phyloP scores from a whole-genome alignment of 768 basidiomycete species.

The Glaciozyma antarctica region DNA sequence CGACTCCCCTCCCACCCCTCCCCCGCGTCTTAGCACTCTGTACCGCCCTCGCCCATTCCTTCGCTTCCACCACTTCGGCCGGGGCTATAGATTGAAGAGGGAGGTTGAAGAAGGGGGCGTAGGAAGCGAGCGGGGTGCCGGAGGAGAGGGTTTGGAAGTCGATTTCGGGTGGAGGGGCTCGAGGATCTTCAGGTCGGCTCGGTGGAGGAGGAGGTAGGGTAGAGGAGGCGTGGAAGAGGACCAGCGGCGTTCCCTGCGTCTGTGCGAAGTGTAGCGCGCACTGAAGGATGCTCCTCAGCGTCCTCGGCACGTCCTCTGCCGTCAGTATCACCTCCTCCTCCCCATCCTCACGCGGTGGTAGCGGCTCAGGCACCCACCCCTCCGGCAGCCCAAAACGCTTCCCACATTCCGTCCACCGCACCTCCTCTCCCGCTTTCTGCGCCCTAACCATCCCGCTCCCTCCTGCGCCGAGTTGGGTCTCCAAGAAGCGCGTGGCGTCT shows the following conservation, averaged over 20 bases:
- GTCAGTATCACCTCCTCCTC: conserved; percentile 3
- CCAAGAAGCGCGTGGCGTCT: conserved; percentile 27
- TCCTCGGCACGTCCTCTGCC: conserved; percentile 16
- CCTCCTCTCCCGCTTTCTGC: conserved; percentile 14
- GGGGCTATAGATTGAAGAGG: not conserved
- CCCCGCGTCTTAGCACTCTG: not conserved
- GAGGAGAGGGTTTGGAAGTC: conserved; percentile 24
- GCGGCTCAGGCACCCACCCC: not conserved
- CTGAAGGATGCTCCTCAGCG: conserved; percentile 17
- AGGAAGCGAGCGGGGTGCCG: conserved; percentile 18
- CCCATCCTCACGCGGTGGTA: not conserved
- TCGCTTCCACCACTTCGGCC: conserved; percentile 3
- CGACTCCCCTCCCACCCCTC: not conserved
- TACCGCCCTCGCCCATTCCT: conserved; percentile 8
- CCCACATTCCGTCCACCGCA: conserved; percentile 19
- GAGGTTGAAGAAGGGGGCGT: conserved; percentile 19
- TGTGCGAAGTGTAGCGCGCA: conserved; percentile 19
- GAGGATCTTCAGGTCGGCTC: not conserved
- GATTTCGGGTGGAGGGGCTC: not conserved
- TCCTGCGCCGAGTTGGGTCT: conserved; percentile 13
- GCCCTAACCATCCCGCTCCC: conserved; percentile 13
- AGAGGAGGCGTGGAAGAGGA: not conserved
- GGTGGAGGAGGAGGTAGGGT: not conserved
- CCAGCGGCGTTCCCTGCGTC: not conserved
- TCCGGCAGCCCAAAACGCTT: conserved; percentile 5